Evolutionary conservation across 176 grass and related monocot species (phyloP), one percentile per base, ranked within the genome.

Genomic region (Typha latifolia): DNA sequence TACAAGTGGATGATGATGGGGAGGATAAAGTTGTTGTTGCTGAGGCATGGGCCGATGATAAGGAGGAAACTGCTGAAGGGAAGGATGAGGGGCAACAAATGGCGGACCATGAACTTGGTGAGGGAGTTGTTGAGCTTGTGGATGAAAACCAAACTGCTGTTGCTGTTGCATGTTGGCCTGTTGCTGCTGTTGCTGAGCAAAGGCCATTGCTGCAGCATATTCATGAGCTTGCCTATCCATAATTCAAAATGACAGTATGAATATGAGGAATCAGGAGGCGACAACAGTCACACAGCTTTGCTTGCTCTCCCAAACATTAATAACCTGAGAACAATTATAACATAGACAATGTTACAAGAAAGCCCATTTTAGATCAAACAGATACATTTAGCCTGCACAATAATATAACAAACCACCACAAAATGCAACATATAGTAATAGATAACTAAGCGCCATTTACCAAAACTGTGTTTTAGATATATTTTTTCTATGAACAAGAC

Each of bases 161-260:
- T 85, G 93, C 14, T 70, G 77, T 15, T 50, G 80, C 47, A 76
- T 67, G 32, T 19, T 53, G 7, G 20, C 74, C 22, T 62, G 71
- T 23, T 67, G 64, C 77, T 90, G 83, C 50, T 91, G 92, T 66
- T 79, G 82, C 76, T 92, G 88, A 37, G 86, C 79, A 72, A 89
- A 99, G 10, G 86, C 86, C 84, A 96, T 88, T 32, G 91, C 84
- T 6, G 86, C 76, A 59, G 91, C 80, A 55, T 90, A 99, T 27
- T 99, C 94, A 62, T 89, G 88, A 53, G 83, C 67, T 70, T 99
- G 81, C 18, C 85, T 69, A 70, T 99, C 94, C 94, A 99, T 99
- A 9, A 43, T 10, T 43, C 37, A 43, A 43, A 10, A 7, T 43
- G 37, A 43, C 37, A 43, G 37, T n/a, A 21, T 21, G n/a, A 59